Evolutionary conservation across 2,329 filamentous ascomycete genomes (phyloP).

Genomic region (Diaporthe ampelina): DNA sequence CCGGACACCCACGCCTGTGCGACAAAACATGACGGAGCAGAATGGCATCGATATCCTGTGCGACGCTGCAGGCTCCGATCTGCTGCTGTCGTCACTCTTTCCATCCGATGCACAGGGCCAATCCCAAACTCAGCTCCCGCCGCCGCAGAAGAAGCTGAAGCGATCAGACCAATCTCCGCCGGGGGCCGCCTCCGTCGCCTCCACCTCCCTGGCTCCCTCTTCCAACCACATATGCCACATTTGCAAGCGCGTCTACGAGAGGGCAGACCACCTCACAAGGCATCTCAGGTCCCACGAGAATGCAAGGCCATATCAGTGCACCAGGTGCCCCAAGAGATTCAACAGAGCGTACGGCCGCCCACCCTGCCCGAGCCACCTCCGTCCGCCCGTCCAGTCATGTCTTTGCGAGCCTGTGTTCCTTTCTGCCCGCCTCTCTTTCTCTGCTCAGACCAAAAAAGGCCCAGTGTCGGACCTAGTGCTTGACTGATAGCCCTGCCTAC

Average conservation of each 20-base stretch:
- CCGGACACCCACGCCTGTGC: conserved; percentile 9
- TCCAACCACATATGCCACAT: conserved; percentile 45
- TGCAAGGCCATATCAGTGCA: conserved; percentile 48
- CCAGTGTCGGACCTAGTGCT: background rate
- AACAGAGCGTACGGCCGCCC: conserved; percentile 47
- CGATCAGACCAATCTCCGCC: conserved; percentile 38
- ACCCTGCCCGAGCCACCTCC: background rate
- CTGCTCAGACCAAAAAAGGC: background rate
- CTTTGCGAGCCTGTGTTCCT: background rate
- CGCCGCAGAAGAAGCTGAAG: conserved; percentile 31
- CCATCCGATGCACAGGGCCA: background rate
- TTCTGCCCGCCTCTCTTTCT: background rate
- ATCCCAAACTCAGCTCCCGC: conserved; percentile 36
- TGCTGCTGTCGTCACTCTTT: conserved; percentile 16
- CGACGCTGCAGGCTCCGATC: conserved; percentile 46
- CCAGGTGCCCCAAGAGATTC: conserved; percentile 49
- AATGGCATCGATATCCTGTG: conserved; percentile 50
- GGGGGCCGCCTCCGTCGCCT: conserved; percentile 36
- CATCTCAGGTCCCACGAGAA: conserved; percentile 50
- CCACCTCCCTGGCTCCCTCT: conserved; percentile 14
- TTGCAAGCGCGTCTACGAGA: conserved; percentile 49
- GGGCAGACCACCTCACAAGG: conserved; percentile 49
- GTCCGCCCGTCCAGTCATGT: background rate
- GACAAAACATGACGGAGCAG: conserved; percentile 45
- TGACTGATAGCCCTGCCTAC: background rate